Conservation (phyloP, 2,329 filamentous ascomycete species). For the Alternaria incomplexa region DNA sequence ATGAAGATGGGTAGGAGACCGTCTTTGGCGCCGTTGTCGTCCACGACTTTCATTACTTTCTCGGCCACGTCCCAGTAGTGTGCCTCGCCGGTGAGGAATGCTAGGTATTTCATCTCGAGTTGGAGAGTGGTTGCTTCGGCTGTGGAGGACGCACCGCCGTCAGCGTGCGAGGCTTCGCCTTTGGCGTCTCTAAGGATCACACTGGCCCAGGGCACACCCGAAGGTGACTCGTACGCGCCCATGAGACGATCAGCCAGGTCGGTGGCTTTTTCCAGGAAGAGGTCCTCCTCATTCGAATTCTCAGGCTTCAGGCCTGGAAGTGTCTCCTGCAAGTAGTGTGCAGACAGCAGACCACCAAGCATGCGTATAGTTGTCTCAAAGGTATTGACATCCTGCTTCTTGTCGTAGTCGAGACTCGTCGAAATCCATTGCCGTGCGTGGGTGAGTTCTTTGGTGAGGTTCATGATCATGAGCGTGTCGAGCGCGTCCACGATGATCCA, state of each 20-base stretch:
- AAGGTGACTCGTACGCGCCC: slow-evolving; percentile 83
- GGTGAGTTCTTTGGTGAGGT: slow-evolving; percentile 82
- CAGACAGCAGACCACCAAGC: slow-evolving; percentile 89
- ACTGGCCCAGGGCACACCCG: slow-evolving; percentile 88
- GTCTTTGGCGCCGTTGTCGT: slow-evolving; percentile 78
- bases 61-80: slow-evolving; percentile 93
- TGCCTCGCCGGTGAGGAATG: slow-evolving; percentile 90
- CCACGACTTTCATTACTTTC: slow-evolving; percentile 88
- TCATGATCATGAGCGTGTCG: slow-evolving; percentile 98
- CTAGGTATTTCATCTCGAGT: slow-evolving; percentile 95
- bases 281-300: slow-evolving; percentile 78
- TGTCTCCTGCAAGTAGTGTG: slow-evolving; percentile 89
- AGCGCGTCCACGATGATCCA: slow-evolving; percentile 98
- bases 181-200: slow-evolving; percentile 80
- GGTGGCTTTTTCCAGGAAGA: slow-evolving; percentile 95
- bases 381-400: slow-evolving; percentile 94
- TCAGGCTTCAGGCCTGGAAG: slow-evolving; percentile 80
- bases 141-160: slow-evolving; percentile 88
- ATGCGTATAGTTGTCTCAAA: slow-evolving; percentile 99
- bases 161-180: slow-evolving; percentile 81
- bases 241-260: slow-evolving; percentile 88
- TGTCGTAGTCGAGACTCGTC: slow-evolving; percentile 80
- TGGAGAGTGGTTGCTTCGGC: slow-evolving; percentile 92
- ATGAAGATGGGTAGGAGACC: slow-evolving; percentile 93
- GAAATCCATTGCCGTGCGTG: slow-evolving; percentile 90